These are phyloP conservation scores for Penicillium manginii DNA, from an alignment of 495 filamentous ascomycete species.

Conservation along the genomic window DNA sequence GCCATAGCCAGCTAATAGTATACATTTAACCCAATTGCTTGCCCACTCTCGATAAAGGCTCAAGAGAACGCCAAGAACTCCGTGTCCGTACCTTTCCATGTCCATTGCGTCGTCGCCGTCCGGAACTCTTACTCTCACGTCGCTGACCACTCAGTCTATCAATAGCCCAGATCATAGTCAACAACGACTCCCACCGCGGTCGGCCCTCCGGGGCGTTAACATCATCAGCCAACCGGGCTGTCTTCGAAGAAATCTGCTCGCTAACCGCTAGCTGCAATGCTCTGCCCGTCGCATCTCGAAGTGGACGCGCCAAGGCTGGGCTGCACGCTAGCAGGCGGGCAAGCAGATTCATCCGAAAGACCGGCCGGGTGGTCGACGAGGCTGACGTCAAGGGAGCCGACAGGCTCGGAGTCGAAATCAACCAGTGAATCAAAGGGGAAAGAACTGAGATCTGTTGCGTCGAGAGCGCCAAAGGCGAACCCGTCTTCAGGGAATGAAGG, in stretches of 20 bases:
- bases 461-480: constrained; percentile 69
- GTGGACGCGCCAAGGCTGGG: constrained; percentile 88
- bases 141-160: constrained; percentile 44
- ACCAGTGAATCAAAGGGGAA: constrained; percentile 85
- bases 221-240: constrained; percentile 28
- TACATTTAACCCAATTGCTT: constrained; percentile 28
- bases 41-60: constrained; percentile 26
- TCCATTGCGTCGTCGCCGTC: constrained; percentile 44
- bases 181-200: constrained; percentile 50
- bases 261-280: constrained; percentile 71
- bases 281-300: constrained; percentile 87
- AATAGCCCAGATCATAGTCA: constrained; percentile 52
- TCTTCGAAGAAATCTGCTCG: constrained; percentile 39
- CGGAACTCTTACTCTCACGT: constrained; percentile 28
- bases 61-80: constrained; percentile 47
- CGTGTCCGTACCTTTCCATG: constrained; percentile 32
- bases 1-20: neutral
- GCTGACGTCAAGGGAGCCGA: constrained; percentile 21
- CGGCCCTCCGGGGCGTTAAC: constrained; percentile 32
- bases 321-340: constrained; percentile 73
- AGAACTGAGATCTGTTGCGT: constrained; percentile 58
- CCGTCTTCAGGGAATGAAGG: constrained; percentile 75
- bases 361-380: constrained; percentile 53
- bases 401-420: constrained; percentile 73
- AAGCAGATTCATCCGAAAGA: constrained; percentile 61